These are phyloP conservation scores for Paramicrosporidium saccamoebae DNA, from an alignment of 371 early-diverging fungal genomes.

Conservation along the genomic window DNA sequence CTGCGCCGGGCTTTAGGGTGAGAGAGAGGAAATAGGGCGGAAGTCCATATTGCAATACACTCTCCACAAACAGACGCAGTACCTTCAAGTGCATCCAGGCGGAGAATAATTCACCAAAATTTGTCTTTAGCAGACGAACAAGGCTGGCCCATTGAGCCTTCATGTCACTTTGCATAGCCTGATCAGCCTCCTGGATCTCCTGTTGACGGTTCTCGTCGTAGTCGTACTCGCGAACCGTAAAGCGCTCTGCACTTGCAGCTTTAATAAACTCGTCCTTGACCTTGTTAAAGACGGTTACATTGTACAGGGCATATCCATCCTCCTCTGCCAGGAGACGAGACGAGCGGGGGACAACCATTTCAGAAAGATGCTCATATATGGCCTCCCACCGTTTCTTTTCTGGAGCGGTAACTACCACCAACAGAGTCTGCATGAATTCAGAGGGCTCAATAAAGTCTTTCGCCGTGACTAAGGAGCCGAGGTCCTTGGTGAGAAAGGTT, in stretches of 20 bases:
- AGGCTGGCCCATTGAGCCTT: constrained; percentile 32
- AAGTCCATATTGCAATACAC: constrained; percentile 78
- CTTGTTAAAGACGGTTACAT: constrained; percentile 59
- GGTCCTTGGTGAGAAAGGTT: constrained; percentile 46
- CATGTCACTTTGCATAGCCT: constrained; percentile 8
- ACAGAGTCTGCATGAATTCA: constrained; percentile 53
- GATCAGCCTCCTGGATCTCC: background rate
- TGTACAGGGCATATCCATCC: constrained; percentile 60
- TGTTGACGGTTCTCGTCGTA: constrained; percentile 30
- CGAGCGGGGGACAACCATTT: constrained; percentile 84
- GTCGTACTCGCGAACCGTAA: constrained; percentile 67
- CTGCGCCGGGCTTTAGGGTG: too few relatives aligned
- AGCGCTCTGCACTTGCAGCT: constrained; percentile 57
- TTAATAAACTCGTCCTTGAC: constrained; percentile 51
- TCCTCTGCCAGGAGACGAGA: constrained; percentile 28
- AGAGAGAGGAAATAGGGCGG: constrained; percentile 77
- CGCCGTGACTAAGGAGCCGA: constrained; percentile 57
- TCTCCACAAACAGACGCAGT: constrained; percentile 70
- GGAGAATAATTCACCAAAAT: constrained; percentile 64
- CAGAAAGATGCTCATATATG: constrained; percentile 51
- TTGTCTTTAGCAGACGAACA: constrained; percentile 47
- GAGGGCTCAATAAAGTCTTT: constrained; percentile 64
- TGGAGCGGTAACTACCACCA: constrained; percentile 79
- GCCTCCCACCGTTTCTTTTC: constrained; percentile 36
- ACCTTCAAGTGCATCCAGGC: constrained; percentile 77